Evolutionary conservation across 768 basidiomycete genomes (phyloP), one percentile per base, ranked within the genome.

Genomic region (Amanita pallidorosea): DNA sequence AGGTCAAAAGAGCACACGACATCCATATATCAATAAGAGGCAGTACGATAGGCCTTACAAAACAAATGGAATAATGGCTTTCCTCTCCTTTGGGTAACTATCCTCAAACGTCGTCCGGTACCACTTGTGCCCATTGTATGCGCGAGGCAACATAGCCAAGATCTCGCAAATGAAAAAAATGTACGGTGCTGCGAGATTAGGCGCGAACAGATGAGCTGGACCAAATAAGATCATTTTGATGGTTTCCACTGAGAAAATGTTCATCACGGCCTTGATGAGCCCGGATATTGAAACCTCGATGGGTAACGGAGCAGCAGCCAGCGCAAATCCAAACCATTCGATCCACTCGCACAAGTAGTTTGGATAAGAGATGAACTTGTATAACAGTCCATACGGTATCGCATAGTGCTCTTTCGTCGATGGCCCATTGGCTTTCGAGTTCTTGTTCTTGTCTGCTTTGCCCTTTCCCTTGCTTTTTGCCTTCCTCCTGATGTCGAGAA

Each of bases 301-400:
- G 17, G 74, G 78, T 0, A 73, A 7, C 1, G 83, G 79, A 5
- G 78, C 68, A 3, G 88, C 77, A 5, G 88, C 87, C 35, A 96
- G 63, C 1, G 89, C 85, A 63, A 85, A 97, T 7, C 88, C 91
- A 8, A 80, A 56, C 93, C 94, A 98, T 66, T 98, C 95, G 50
- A 85, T 53, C 95, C 95, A 98, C 63, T 97, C 95, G 66, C 85
- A 91, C 17, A 91, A 68, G 68, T 97, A 98, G 64, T 96, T 92
- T 8, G 95, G 95, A 68, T 83, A 95, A 5, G 91, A 90, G 58
- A 97, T 70, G 60, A 78, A 83, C 38, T 63, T 58, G 71, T 86
- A 96, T 15, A 95, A 68, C 18, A 79, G 75, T 0, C 87, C 89
- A 46, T 83, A 76, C 0, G 95, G 92, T 53, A 93, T 83, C 4